A percentile compares a stretch with the other conserved stretches of the same genome.
Conservation (phyloP, 2,329 filamentous ascomycete genomes). For the Moelleriella libera region DNA sequence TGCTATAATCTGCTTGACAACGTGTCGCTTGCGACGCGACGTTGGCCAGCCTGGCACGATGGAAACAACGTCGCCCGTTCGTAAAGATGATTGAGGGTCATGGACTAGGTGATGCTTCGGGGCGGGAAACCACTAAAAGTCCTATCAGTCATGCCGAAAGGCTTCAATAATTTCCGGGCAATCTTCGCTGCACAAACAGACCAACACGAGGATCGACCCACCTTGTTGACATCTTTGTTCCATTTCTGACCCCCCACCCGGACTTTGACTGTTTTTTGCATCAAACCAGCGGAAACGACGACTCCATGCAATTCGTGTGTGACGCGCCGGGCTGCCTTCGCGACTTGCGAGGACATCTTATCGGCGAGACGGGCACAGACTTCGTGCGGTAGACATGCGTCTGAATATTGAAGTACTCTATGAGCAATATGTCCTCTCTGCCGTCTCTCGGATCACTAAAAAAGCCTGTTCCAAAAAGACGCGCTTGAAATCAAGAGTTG, state of each 20-base stretch:
- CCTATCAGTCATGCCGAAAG: neutral
- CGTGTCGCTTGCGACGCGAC: slow-evolving; percentile 54
- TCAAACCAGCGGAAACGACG: slow-evolving; percentile 63
- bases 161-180: too few relatives aligned
- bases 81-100: slow-evolving; percentile 61
- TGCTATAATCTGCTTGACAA: slow-evolving; percentile 62
- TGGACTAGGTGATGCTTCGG: slow-evolving; percentile 57
- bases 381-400: neutral
- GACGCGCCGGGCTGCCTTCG: slow-evolving; percentile 26
- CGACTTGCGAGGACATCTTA: slow-evolving; percentile 25
- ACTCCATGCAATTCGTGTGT: slow-evolving; percentile 47
- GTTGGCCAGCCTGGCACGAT: slow-evolving; percentile 53
- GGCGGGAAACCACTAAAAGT: slow-evolving; percentile 40
- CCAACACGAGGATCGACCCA: slow-evolving; percentile 16
- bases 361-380: neutral
- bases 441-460: too few relatives aligned
- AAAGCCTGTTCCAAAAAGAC: too few relatives aligned
- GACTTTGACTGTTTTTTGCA: slow-evolving; percentile 70
- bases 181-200: too few relatives aligned
- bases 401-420: too few relatives aligned
- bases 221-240: slow-evolving; percentile 62
- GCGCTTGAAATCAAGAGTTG: too few relatives aligned
- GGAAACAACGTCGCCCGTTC: slow-evolving; percentile 60
- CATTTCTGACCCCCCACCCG: slow-evolving; percentile 56
- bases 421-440: too few relatives aligned